Evolutionary conservation across 2,329 filamentous ascomycete species (phyloP), one percentile per base, ranked within the genome.

Genomic region (Pestalotiopsis sp.): DNA sequence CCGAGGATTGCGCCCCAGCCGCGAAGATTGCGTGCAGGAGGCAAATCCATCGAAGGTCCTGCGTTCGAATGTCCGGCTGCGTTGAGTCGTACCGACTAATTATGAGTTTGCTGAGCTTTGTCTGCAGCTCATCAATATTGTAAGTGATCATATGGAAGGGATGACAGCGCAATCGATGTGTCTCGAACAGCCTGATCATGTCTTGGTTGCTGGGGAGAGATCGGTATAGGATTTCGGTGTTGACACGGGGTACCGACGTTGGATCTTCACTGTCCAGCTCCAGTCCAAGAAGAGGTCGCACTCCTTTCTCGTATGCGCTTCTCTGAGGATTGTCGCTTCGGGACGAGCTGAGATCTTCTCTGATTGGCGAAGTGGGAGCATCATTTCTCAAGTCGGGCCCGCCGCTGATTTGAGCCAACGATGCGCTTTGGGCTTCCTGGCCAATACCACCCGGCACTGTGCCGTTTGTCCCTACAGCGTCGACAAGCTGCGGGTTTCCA

Each of bases 111-210:
- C 59, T 36, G 36, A 62, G 59, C n/a, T 62, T 62, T 4, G 25
- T 36, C 13, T 62, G 59, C 25, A 62, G 4, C 59, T 39, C 59
- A n/a, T 62, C 7, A 23, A 62, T 62, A 20, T 62, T 36, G 36
- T 62, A 62, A 62, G 59, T 62, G 27, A 62, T 39, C 9, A 39
- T 62, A 25, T 62, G 59, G 12, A 62, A 62, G 13, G 59, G 59
- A 12, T 62, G 27, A 2, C 31, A 62, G 2, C 59, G 59, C 31
- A 62, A 62, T 3, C 31, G 59, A 20, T 62, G 31, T n/a, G 31
- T 62, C 59, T 62, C 59, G 17, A 62, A 62, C 12, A 62, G 27
- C 5, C 59, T 62, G 3, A 62, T 36, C 59, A 62, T 62, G 36
- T 62, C 59, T 20, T 62, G 59, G 20, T 62, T 39, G 17, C 59